Conservation (phyloP, 2,329 filamentous ascomycete species). For the Venturia nashicola region DNA sequence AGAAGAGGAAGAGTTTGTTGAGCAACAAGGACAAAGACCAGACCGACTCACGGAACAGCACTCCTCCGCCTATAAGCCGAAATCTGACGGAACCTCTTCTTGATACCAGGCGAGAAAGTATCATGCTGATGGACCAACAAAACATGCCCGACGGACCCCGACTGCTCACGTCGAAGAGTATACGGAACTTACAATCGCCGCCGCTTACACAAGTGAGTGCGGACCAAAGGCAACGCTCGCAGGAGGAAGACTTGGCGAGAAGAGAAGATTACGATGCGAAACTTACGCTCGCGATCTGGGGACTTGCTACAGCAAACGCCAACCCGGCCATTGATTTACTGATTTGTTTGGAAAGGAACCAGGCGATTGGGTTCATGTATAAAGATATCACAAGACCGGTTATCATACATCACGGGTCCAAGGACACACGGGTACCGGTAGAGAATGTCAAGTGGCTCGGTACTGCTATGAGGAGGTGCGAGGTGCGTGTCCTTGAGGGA, state of each 20-base stretch:
- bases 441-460: slow-evolving; percentile 94
- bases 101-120: slow-evolving; percentile 29
- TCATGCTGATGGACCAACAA: slow-evolving; percentile 34
- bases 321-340: slow-evolving; percentile 91
- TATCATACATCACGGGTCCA: slow-evolving; percentile 85
- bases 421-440: slow-evolving; percentile 82
- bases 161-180: neutral
- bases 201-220: neutral
- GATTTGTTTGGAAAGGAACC: slow-evolving; percentile 80
- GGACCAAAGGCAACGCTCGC: neutral
- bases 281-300: slow-evolving; percentile 89
- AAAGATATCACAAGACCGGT: slow-evolving; percentile 88
- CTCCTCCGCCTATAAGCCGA: neutral
- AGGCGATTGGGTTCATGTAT: slow-evolving; percentile 90
- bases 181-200: slow-evolving; percentile 19
- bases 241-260: slow-evolving; percentile 52
- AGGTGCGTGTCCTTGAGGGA: slow-evolving; percentile 78
- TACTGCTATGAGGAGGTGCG: slow-evolving; percentile 84
- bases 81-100: slow-evolving; percentile 14
- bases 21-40: slow-evolving; percentile 14
- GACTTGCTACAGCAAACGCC: slow-evolving; percentile 75
- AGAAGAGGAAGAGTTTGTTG: slow-evolving; percentile 10
- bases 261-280: slow-evolving; percentile 69
- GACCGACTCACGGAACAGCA: slow-evolving; percentile 23
- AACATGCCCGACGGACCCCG: slow-evolving; percentile 9